phyloP scores from a whole-genome alignment of 768 basidiomycete genomes.

The Mycena belliarum region DNA sequence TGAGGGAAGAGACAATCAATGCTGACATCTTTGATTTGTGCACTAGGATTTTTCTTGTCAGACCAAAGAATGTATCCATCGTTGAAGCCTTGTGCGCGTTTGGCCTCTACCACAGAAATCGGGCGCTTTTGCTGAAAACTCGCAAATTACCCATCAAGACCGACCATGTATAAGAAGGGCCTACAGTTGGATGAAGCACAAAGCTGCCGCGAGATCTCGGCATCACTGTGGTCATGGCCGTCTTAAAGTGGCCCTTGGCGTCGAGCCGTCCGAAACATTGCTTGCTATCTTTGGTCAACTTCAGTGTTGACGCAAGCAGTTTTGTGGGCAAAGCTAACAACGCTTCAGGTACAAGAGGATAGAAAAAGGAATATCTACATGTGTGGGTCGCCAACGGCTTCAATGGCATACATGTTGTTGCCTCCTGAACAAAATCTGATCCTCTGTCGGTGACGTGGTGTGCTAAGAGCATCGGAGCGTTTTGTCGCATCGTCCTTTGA shows the following conservation, averaged over 20 bases:
- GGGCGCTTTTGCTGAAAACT: slow-evolving; percentile 54
- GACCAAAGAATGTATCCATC: slow-evolving; percentile 48
- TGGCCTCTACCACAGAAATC: slow-evolving; percentile 48
- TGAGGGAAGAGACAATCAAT: neutral
- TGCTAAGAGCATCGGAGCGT: neutral
- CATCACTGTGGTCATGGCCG: slow-evolving; percentile 1
- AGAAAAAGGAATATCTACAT: neutral
- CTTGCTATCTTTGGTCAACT: too few species aligned
- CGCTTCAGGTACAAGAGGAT: too few species aligned
- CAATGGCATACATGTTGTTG: neutral
- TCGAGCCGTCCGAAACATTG: slow-evolving; percentile 6
- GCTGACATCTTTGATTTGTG: slow-evolving; percentile 5
- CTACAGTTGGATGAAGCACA: slow-evolving; percentile 8
- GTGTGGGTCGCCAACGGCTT: slow-evolving; percentile 1
- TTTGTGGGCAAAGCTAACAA: too few species aligned
- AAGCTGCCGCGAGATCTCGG: neutral
- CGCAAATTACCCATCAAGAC: neutral
- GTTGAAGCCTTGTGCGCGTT: slow-evolving; percentile 58
- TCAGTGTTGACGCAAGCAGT: too few species aligned
- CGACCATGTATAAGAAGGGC: neutral
- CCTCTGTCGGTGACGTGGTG: neutral
- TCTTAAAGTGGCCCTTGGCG: neutral
- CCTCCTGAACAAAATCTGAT: neutral
- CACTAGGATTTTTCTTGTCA: slow-evolving; percentile 25
- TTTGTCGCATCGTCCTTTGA: slow-evolving; percentile 5